Conservation (phyloP, 2,329 filamentous ascomycete species). For the Davidsoniella australis region DNA sequence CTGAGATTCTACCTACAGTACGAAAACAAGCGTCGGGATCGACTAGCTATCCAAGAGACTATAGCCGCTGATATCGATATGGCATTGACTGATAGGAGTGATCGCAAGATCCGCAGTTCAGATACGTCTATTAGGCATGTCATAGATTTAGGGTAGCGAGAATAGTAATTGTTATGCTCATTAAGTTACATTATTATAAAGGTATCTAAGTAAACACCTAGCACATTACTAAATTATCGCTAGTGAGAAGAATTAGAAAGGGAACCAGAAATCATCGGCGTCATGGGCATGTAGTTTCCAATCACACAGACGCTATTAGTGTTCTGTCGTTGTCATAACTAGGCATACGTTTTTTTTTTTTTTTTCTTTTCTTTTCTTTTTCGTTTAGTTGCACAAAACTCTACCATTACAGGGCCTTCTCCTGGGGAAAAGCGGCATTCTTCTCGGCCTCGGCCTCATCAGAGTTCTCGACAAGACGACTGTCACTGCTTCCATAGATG, state of each 20-base stretch:
- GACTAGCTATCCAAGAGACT: conserved; percentile 1
- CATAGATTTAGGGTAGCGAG: not conserved
- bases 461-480: not conserved
- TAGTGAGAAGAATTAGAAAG: too few species aligned
- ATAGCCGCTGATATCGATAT: conserved; percentile 2
- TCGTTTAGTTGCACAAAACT: not conserved
- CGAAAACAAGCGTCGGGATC: conserved; percentile 37
- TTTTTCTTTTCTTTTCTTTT: not conserved
- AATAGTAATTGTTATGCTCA: too few species aligned
- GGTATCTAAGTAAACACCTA: not conserved
- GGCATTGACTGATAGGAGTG: conserved; percentile 30
- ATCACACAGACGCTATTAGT: too few species aligned
- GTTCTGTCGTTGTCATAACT: too few species aligned
- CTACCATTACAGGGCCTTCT: not conserved
- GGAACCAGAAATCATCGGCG: too few species aligned
- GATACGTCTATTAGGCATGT: conserved; percentile 26
- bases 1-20: conserved; percentile 32
- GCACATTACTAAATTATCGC: not conserved
- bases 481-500: conserved; percentile 2
- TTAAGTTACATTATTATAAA: not conserved
- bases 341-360: not conserved
- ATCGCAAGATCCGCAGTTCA: conserved; percentile 37
- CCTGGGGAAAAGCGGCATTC: conserved; percentile 1
- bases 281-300: too few species aligned
- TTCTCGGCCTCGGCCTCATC: conserved; percentile 3